Evolutionary conservation across 768 basidiomycete genomes (phyloP).

Genomic region (Chalciporus chontae): DNA sequence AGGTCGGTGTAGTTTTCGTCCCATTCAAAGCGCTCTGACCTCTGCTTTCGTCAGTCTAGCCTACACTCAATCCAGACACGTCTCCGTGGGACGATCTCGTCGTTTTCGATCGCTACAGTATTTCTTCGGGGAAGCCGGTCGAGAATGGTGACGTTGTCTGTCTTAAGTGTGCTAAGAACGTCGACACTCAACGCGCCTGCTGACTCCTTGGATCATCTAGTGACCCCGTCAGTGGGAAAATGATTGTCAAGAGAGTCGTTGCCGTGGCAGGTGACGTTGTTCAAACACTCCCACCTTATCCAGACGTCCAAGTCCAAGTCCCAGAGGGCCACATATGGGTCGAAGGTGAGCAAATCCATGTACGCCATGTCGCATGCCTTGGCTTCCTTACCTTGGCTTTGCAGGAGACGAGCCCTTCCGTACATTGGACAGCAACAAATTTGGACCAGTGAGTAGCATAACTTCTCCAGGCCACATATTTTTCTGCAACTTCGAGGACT

Average conservation of each 20-base stretch:
- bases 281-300: conserved; percentile 67
- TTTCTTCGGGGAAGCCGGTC: conserved; percentile 35
- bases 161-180: conserved; percentile 39
- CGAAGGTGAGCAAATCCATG: conserved; percentile 51
- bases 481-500: background rate
- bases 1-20: conserved; percentile 40
- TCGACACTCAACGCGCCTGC: too few relatives aligned
- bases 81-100: conserved; percentile 60
- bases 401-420: conserved; percentile 28
- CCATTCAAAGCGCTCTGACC: background rate
- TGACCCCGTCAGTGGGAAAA: conserved; percentile 50
- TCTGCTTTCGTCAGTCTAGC: conserved; percentile 42
- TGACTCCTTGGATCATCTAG: conserved; percentile 31
- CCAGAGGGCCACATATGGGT: conserved; percentile 71
- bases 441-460: conserved; percentile 55
- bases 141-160: conserved; percentile 63
- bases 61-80: conserved; percentile 71
- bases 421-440: conserved; percentile 68
- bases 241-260: conserved; percentile 64
- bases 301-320: conserved; percentile 47
- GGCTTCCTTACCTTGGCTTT: background rate
- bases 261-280: conserved; percentile 62
- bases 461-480: background rate
- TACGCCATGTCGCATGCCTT: background rate
- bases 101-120: conserved; percentile 53